These are phyloP conservation scores for Cetraspora pellucida DNA, from an alignment of 192 early-diverging fungal genomes.

Conservation along the genomic window DNA sequence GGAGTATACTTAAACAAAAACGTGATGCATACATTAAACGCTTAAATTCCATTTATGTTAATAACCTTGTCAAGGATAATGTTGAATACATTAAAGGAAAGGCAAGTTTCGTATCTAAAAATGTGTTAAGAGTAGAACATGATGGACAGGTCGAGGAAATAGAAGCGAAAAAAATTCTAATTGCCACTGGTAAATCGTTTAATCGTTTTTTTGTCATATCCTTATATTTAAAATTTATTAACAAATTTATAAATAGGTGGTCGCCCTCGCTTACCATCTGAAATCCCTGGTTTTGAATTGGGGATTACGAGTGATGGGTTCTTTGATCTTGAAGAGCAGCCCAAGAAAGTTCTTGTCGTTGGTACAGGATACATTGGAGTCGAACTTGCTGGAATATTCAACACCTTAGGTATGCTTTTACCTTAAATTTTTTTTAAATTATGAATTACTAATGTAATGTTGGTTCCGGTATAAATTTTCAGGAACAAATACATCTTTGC, in stretches of 20 bases:
- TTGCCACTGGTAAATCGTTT: slow-evolving; percentile 72
- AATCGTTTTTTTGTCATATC: neutral
- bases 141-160: slow-evolving; percentile 53
- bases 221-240: neutral
- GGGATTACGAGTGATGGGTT: slow-evolving; percentile 95
- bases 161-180: slow-evolving; percentile 83
- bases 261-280: slow-evolving; percentile 71
- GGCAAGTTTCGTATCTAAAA: slow-evolving; percentile 80
- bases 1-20: slow-evolving; percentile 82
- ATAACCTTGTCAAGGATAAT: slow-evolving; percentile 83
- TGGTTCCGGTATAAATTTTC: neutral
- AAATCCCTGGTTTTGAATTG: slow-evolving; percentile 77
- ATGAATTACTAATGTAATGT: neutral
- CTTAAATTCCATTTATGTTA: slow-evolving; percentile 95
- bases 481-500: slow-evolving; percentile 74
- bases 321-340: slow-evolving; percentile 90
- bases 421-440: neutral
- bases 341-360: slow-evolving; percentile 87
- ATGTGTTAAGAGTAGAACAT: slow-evolving; percentile 43
- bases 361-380: slow-evolving; percentile 97
- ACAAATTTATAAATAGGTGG: slow-evolving; percentile 52
- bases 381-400: slow-evolving; percentile 93
- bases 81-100: slow-evolving; percentile 84
- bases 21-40: slow-evolving; percentile 96
- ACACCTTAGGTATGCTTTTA: slow-evolving; percentile 67